Evolutionary conservation across 2,329 filamentous ascomycete species (phyloP), one percentile per base, ranked within the genome.

Genomic region (Aspergillus aculeatinus): DNA sequence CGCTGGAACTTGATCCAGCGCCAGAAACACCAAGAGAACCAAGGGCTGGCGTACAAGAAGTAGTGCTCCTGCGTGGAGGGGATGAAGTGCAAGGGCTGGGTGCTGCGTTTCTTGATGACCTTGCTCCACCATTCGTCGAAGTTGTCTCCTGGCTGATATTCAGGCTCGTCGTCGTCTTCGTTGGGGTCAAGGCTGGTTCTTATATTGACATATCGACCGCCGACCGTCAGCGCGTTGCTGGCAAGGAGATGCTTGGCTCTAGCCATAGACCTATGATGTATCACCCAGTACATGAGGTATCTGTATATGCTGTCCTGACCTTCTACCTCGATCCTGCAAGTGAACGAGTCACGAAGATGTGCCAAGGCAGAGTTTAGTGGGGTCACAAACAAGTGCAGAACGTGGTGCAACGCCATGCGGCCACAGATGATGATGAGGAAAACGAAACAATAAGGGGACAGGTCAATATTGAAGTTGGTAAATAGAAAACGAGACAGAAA

Each of bases 381-480:
- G 1, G n/a, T 16, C 39, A 44, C 16, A 19, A 44, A 44, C 39
- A 44, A 19, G 2, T 44, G 12, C 39, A 44, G 14, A 3, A 57
- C 42, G 14, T 25, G 25, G 9, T 48, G 31, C 31, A 9, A 33
- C 14, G 14, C 68, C 59, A 39, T 73, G 67, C 3, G 60, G 14
- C 5, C 60, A 63, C 72, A 77, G 4, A 77, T 47, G 6, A 75
- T 79, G 48, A 80, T 73, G 16, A 77, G 42, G 23, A 80, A 65
- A 80, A 67, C 21, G 74, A 74, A 11, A 75, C 63, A 6, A 77
- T 75, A 42, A 82, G 78, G 55, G 79, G 65, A 47, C 80, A 64
- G 31, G 78, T 83, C 80, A 55, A 83, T 72, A 11, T 79, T 77
- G 25, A 81, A 70, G 6, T 72, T 63, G 5, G 74, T 71, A 9